These are phyloP conservation scores for Allium cepa DNA, from an alignment of 106 monocot genomes.

Conservation along the genomic window DNA sequence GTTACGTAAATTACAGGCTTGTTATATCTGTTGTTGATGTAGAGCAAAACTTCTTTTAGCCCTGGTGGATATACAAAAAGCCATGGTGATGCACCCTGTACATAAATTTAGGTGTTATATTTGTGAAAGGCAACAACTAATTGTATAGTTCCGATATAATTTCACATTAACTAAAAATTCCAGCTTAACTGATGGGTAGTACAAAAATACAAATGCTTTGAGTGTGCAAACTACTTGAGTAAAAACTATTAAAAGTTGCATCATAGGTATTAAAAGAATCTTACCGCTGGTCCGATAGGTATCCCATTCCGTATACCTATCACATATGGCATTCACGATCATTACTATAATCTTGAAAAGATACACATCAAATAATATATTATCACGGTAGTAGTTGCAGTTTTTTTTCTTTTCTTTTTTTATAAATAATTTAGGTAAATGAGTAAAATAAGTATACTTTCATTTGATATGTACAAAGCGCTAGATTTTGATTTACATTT, in stretches of 20 bases:
- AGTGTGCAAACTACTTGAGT: neutral
- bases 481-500: too few relatives aligned
- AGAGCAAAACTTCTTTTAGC: constrained; percentile 23
- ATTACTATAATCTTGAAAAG: too few relatives aligned
- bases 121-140: neutral
- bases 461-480: too few relatives aligned
- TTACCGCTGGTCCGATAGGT: constrained; percentile 1
- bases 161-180: too few relatives aligned
- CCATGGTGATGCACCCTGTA: constrained; percentile 31
- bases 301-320: neutral
- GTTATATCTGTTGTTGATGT: constrained; percentile 34
- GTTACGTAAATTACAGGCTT: constrained; percentile 41
- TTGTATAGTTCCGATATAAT: neutral
- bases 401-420: too few relatives aligned
- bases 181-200: too few relatives aligned
- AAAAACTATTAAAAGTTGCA: neutral
- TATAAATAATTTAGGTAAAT: too few relatives aligned
- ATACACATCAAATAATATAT: too few relatives aligned
- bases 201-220: too few relatives aligned
- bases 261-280: neutral
- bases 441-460: too few relatives aligned
- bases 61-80: constrained; percentile 31
- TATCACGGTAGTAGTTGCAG: too few relatives aligned
- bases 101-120: neutral
- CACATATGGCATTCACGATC: too few relatives aligned